Conservation (phyloP, 1,284 basidiomycete species). For the Trichosporon inkin region DNA sequence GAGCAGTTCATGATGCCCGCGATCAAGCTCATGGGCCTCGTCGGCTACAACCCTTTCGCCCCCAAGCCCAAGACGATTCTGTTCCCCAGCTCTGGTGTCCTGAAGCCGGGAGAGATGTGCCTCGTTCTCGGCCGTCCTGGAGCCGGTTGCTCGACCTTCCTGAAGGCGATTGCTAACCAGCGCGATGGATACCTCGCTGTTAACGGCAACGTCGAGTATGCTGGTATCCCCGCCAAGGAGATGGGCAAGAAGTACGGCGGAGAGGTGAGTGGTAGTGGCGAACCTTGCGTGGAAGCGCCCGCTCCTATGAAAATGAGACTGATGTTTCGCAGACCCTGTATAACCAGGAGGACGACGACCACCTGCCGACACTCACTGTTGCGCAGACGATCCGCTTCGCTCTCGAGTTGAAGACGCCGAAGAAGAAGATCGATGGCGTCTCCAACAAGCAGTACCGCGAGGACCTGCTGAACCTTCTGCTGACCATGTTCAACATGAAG, state of each 20-base stretch:
- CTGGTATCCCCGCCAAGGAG: conserved; percentile 55
- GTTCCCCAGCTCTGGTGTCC: conserved; percentile 63
- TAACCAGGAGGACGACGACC: conserved; percentile 59
- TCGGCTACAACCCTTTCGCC: conserved; percentile 23
- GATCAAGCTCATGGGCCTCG: conserved; percentile 29
- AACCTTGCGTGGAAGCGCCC: not conserved
- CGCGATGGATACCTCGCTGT: conserved; percentile 53
- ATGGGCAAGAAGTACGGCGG: conserved; percentile 58
- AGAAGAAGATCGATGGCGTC: conserved; percentile 55
- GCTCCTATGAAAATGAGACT: not conserved
- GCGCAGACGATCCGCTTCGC: conserved; percentile 58
- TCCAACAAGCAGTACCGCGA: conserved; percentile 54
- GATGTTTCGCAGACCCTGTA: conserved; percentile 35
- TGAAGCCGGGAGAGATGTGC: conserved; percentile 63
- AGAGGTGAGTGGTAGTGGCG: conserved; percentile 23
- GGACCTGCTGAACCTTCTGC: conserved; percentile 55
- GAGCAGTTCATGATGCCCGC: conserved; percentile 51
- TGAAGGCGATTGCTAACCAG: conserved; percentile 58
- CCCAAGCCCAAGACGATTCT: conserved; percentile 52
- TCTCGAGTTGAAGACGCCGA: conserved; percentile 55
- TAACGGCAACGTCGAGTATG: conserved; percentile 58
- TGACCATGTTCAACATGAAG: conserved; percentile 60
- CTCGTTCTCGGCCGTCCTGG: conserved; percentile 56
- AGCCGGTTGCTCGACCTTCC: conserved; percentile 49
- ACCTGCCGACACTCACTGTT: conserved; percentile 61